A percentile compares a stretch with the other conserved stretches of the same genome.
Conservation (phyloP, 495 filamentous ascomycete genomes). For the Aspergillus affinis region DNA sequence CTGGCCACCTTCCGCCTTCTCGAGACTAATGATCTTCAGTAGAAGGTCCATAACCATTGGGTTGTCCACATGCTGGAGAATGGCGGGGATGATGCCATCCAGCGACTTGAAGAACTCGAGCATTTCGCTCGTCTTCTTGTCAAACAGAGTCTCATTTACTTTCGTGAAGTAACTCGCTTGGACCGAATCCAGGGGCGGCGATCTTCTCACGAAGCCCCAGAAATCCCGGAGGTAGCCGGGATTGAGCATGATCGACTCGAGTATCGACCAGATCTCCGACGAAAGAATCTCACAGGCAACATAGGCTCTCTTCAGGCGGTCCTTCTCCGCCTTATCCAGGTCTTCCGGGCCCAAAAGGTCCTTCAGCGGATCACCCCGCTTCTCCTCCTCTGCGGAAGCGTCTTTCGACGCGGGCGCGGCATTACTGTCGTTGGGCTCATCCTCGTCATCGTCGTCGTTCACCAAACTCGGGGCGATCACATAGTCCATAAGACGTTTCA, state of each 20-base stretch:
- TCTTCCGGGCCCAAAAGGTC: constrained; percentile 54
- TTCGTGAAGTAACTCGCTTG: constrained; percentile 99
- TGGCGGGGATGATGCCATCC: constrained; percentile 75
- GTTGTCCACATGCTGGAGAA: constrained; percentile 93
- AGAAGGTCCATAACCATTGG: constrained; percentile 99
- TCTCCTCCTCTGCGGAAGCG: constrained; percentile 41
- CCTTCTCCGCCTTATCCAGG: constrained; percentile 78
- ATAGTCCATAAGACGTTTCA: constrained; percentile 86
- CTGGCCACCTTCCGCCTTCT: constrained; percentile 86
- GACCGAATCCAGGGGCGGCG: constrained; percentile 80
- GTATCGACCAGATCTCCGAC: constrained; percentile 94
- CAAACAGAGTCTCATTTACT: constrained; percentile 92
- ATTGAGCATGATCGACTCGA: constrained; percentile 87
- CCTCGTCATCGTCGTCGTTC: constrained; percentile 63
- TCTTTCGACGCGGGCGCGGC: constrained; percentile 35
- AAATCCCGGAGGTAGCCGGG: constrained; percentile 73
- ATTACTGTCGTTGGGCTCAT: constrained; percentile 41
- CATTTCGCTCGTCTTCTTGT: constrained; percentile 98
- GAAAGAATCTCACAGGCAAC: constrained; percentile 90
- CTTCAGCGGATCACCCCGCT: constrained; percentile 48
- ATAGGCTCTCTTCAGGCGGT: constrained; percentile 85
- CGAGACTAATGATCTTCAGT: constrained; percentile 95
- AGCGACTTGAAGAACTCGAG: constrained; percentile 80
- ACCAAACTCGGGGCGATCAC: constrained; percentile 74
- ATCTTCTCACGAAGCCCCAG: constrained; percentile 83